Evolutionary conservation across 768 basidiomycete genomes (phyloP).

Genomic region (Boletus rubropictus): DNA sequence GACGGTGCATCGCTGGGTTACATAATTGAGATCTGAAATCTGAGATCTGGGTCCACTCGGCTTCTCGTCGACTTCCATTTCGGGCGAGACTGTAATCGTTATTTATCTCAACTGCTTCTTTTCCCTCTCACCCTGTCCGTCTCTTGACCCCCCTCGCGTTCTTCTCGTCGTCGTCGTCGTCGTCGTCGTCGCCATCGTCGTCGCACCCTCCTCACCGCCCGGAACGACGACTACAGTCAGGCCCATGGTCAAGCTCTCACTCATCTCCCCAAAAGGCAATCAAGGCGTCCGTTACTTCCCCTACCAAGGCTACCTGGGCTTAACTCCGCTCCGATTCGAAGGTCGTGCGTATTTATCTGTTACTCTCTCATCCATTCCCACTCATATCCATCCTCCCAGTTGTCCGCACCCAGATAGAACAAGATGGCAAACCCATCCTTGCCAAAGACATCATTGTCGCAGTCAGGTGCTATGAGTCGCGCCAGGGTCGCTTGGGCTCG

Average conservation of each 20-base stretch:
- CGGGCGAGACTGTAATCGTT: conserved; percentile 18
- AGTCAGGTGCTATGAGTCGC: conserved; percentile 81
- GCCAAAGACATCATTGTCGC: conserved; percentile 64
- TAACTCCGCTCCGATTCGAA: conserved; percentile 74
- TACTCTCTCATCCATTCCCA: not conserved
- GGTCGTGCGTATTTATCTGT: conserved; percentile 46
- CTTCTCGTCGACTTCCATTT: conserved; percentile 31
- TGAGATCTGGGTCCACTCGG: conserved; percentile 13
- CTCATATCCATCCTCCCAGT: conserved; percentile 35
- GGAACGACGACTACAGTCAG: conserved; percentile 12
- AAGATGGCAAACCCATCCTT: conserved; percentile 60
- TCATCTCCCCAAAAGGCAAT: conserved; percentile 68
- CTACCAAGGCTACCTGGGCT: conserved; percentile 69
- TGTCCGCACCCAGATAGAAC: conserved; percentile 65
- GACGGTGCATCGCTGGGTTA: conserved; percentile 4
- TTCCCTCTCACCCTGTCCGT: conserved; percentile 18
- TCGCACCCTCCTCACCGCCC: conserved; percentile 11
- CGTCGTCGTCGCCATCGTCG: conserved; percentile 15
- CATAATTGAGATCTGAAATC: conserved; percentile 24
- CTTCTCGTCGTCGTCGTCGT: conserved; percentile 11
- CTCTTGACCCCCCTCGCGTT: conserved; percentile 14
- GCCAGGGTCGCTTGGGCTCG: conserved; percentile 54
- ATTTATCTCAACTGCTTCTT: conserved; percentile 33
- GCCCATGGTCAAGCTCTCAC: conserved; percentile 62
- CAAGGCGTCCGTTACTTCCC: conserved; percentile 68